Base-by-base conservation (phyloP, 1,139 yeast species). In the Arxiozyma slooffiae region DNA sequence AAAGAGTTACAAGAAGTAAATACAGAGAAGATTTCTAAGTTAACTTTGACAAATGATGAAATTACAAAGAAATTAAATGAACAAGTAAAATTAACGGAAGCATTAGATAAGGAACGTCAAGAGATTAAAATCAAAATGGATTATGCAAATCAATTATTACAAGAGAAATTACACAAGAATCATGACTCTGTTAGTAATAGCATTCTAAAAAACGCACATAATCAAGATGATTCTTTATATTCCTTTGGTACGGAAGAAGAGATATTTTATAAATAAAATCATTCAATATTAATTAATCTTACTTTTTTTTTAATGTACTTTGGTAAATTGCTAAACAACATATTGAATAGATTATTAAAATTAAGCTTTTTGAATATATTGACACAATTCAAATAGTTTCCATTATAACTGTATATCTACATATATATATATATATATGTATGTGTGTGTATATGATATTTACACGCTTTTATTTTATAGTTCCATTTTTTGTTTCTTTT, bases 201-300 rank as follows among this genome's bases (percentile, higher is more conserved):
- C n/a, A 40, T 40, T 40, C 34, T 34, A 39, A 39, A 21, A 4
- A 18, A 9, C 7, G n/a, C n/a, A 7, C 16, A 30, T n/a, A 30
- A 6, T n/a, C 41, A 50, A 22, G 55, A 57, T 23, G 52, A 56
- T 44, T 61, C 66, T 7, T 45, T 60, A 38, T 63, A 54, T 38
- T 64, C 63, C 36, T 58, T 58, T 46, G 61, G 55, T 37, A 59
- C 64, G 14, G 65, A 60, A 41, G 65, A 61, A 49, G 67, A 62
- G 48, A 48, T 61, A 23, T 41, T 56, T 11, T 54, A 50, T 45
- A 48, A 53, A 50, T 49, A 51, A 47, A 3, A 22, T 21, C 9
- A n/a, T n/a, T 14, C 24, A 16, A 26, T 20, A 8, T 17, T 30
- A 30, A 30, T 30, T 11, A 30, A 30, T 9, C 16, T 11, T 6